Base-by-base conservation (phyloP, 139 green algal genomes). In the Tetradesmus obliquus region DNA sequence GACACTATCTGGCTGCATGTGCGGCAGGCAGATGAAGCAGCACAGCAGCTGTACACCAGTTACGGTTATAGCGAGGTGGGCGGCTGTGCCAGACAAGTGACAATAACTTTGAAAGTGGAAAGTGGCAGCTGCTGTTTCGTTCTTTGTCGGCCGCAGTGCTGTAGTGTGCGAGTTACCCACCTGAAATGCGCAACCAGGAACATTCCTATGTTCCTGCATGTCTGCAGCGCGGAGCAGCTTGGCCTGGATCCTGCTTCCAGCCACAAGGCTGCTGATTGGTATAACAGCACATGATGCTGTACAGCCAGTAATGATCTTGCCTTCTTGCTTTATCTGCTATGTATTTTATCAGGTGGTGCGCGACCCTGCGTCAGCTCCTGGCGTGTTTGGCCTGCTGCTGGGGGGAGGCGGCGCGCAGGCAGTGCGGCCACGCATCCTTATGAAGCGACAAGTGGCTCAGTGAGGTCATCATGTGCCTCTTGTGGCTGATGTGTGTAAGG, bases 1-100 rank as follows among this genome's bases (percentile, higher is more conserved):
- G 2, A 1, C 12, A 55, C 82, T 24, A 83, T 90, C 20, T 93
- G 84, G 84, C 88, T 94, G 3, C 93, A 94, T 81, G 93, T 94
- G 17, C 76, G 88, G 45, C 84, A 93, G 85, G 84, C 66, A 20
- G 91, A 94, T 82, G 32, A 51, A 54, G 66, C 93, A 55, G 93
- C 93, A 54, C 91, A 91, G 79, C 55, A 69, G 51, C 84, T 94
- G 83, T 94, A 94, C 84, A 79, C 8, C 8, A 45, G 55, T 1
- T 60, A 54, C 7, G 90, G 91, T 0, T 94, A 92, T 58, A 55
- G 22, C 22, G 84, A 86, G 55, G 55, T 82, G 19, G 79, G 22
- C 1, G 87, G 82, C 87, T 66, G 6, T 66, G 7, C 8, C 57
- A 66, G 57, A 13, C 7, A 66, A 9, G 57, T 13, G 6, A 9